Evolutionary conservation across 139 green algal genomes (phyloP).

Genomic region (Pleodorina starrii): DNA sequence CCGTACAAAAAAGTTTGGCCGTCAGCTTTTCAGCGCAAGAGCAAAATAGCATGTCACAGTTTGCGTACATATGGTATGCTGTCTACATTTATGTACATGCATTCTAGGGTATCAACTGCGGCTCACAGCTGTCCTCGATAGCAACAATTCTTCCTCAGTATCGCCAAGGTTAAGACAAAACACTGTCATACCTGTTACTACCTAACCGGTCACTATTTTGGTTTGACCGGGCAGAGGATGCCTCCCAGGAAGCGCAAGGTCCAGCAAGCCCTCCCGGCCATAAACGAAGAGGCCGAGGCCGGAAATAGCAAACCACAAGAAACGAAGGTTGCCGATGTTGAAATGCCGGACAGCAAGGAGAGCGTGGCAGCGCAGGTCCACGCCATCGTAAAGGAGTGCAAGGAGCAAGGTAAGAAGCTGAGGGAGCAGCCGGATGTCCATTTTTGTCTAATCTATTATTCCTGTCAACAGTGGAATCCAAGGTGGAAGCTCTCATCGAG

Average conservation of each 20-base stretch:
- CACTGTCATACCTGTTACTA: too few species aligned
- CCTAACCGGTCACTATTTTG: too few species aligned
- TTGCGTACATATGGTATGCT: too few species aligned
- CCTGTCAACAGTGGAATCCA: not conserved
- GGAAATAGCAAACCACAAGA: not conserved
- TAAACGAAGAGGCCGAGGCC: not conserved
- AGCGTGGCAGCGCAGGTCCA: not conserved
- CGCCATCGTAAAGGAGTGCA: not conserved
- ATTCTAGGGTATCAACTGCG: too few species aligned
- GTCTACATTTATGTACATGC: too few species aligned
- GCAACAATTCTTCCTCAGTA: too few species aligned
- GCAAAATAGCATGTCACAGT: too few species aligned
- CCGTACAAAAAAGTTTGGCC: too few species aligned
- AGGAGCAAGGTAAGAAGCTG: conserved; percentile 5
- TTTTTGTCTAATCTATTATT: not conserved
- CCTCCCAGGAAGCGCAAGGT: conserved; percentile 15
- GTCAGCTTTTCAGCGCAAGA: too few species aligned
- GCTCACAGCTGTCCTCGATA: too few species aligned
- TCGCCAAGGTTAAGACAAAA: too few species aligned
- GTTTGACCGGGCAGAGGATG: not conserved
- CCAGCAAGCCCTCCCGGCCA: not conserved
- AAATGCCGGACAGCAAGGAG: not conserved
- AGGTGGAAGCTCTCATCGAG: not conserved
- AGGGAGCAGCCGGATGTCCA: not conserved
- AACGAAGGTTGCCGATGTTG: not conserved